Evolutionary conservation across 768 basidiomycete species (phyloP).

Genomic region (Gymnopilus junonius): DNA sequence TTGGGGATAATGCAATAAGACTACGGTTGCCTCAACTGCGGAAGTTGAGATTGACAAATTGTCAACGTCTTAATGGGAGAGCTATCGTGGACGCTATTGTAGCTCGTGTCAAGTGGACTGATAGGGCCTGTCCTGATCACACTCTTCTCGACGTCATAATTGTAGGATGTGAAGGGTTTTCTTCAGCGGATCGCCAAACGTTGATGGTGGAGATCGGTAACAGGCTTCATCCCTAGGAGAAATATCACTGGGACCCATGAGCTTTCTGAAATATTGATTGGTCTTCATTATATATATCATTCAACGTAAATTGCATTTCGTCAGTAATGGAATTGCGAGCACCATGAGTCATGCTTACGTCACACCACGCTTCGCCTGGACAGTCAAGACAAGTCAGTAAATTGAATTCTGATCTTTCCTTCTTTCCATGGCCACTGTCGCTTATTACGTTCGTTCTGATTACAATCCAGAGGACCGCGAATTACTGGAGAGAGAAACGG

Average conservation of each 20-base stretch:
- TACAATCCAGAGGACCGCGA: slow-evolving; percentile 57
- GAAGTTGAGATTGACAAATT: slow-evolving; percentile 59
- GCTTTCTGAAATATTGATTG: no score
- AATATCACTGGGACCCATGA: not conserved
- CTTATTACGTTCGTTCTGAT: slow-evolving; percentile 54
- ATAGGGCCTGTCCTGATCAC: slow-evolving; percentile 26
- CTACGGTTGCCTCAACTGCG: slow-evolving; percentile 61
- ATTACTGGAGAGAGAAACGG: slow-evolving; percentile 36
- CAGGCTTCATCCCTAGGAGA: slow-evolving; percentile 23
- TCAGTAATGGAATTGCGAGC: no score
- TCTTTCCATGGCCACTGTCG: slow-evolving; percentile 48
- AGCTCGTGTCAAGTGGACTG: slow-evolving; percentile 48
- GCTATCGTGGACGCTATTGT: slow-evolving; percentile 57
- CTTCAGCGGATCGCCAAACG: slow-evolving; percentile 29
- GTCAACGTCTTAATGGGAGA: slow-evolving; percentile 64
- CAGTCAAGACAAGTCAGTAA: not conserved
- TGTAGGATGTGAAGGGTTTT: slow-evolving; percentile 42
- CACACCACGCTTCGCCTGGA: not conserved
- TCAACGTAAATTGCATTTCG: no score
- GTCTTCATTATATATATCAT: no score
- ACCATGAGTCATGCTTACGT: not conserved
- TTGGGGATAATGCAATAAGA: slow-evolving; percentile 22
- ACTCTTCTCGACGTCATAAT: slow-evolving; percentile 42
- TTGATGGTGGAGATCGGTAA: slow-evolving; percentile 31
- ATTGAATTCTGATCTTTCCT: not conserved